Percentiles rank a stretch among this genome's conserved stretches.
These are phyloP conservation scores for Salvia miltiorrhiza DNA, from an alignment of 257 asterid species.

Conservation along the genomic window DNA sequence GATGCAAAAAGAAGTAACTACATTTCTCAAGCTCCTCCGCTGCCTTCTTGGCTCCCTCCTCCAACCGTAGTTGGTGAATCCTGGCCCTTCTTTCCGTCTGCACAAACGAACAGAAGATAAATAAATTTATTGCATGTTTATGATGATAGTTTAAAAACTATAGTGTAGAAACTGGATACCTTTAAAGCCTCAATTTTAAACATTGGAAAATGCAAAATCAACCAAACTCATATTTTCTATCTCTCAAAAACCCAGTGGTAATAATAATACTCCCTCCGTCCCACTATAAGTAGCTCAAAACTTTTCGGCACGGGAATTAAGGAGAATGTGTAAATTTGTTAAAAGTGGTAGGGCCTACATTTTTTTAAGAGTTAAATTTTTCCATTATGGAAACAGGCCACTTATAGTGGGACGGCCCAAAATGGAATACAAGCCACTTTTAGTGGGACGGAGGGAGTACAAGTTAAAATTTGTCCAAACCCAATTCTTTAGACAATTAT, in stretches of 20 bases:
- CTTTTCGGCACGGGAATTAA: too few species aligned
- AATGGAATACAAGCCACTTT: too few species aligned
- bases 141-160: neutral
- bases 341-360: too few species aligned
- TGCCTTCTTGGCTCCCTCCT: slow-evolving; percentile 89
- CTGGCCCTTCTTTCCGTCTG: slow-evolving; percentile 85
- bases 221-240: neutral
- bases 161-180: neutral
- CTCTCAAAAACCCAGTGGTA: neutral
- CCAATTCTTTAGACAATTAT: neutral
- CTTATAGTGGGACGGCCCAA: too few species aligned
- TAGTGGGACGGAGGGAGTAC: neutral
- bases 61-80: slow-evolving; percentile 78
- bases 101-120: neutral
- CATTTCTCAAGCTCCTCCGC: slow-evolving; percentile 93
- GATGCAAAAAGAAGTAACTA: slow-evolving; percentile 17
- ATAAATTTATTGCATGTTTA: neutral
- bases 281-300: too few species aligned
- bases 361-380: too few species aligned
- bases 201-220: neutral
- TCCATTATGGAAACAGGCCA: too few species aligned
- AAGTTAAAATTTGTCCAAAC: neutral
- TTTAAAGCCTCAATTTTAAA: neutral
- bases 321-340: too few species aligned
- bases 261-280: too few species aligned